These are phyloP conservation scores for Isatis lusitanica DNA, from an alignment of 441 rosid genomes.

Conservation along the genomic window DNA sequence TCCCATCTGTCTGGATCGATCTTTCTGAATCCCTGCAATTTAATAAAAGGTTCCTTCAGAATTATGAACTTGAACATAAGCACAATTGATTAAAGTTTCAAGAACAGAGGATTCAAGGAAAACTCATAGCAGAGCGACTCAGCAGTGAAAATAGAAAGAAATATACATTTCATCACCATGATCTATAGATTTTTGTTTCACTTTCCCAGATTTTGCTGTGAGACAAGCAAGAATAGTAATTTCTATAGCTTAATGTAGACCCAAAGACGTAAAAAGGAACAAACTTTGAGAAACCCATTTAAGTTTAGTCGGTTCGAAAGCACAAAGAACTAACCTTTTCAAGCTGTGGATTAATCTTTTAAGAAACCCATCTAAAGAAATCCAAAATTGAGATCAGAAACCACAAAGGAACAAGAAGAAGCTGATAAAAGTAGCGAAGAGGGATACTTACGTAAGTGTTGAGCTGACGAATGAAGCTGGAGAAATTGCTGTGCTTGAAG, in stretches of 20 bases:
- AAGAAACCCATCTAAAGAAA: slow-evolving; percentile 36
- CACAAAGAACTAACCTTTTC: slow-evolving; percentile 35
- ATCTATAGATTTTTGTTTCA: no score
- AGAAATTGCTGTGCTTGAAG: slow-evolving; percentile 70
- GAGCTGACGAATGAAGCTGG: slow-evolving; percentile 76
- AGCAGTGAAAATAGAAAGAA: no score
- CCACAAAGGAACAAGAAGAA: background rate
- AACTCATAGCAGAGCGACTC: no score
- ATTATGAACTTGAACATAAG: background rate
- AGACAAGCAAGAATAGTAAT: background rate
- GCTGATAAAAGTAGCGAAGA: background rate
- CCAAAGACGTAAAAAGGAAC: background rate
- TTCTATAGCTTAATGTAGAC: background rate
- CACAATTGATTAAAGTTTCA: background rate
- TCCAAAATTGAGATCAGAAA: slow-evolving; percentile 25
- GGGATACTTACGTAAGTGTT: slow-evolving; percentile 61
- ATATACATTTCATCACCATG: no score
- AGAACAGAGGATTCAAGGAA: background rate
- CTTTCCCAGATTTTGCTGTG: background rate
- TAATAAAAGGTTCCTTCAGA: background rate
- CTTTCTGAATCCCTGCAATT: slow-evolving; percentile 77
- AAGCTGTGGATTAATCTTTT: slow-evolving; percentile 16
- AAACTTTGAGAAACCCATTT: background rate
- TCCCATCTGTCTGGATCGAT: slow-evolving; percentile 91
- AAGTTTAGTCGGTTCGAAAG: background rate